phyloP scores from a whole-genome alignment of 441 rosid genomes.

The Euphorbia neoarborescens region DNA sequence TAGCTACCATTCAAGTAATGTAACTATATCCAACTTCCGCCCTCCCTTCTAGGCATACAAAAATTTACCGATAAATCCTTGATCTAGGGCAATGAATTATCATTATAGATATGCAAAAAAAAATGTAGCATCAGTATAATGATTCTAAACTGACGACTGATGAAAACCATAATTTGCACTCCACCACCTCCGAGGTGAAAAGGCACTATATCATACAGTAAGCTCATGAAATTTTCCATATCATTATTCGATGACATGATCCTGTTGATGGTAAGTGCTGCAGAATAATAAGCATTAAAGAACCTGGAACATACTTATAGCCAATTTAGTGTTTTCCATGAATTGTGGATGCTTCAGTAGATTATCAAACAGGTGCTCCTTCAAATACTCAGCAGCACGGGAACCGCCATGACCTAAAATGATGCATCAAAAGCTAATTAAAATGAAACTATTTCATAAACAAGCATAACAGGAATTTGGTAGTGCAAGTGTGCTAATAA shows the following conservation, averaged over 20 bases:
- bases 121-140: neutral
- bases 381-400: conserved; percentile 91
- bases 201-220: neutral
- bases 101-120: neutral
- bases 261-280: neutral
- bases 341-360: conserved; percentile 82
- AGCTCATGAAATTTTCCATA: neutral
- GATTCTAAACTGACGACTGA: neutral
- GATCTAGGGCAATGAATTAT: neutral
- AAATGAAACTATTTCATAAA: neutral
- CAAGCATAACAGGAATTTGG: neutral
- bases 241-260: conserved; percentile 7
- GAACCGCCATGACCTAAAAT: conserved; percentile 95
- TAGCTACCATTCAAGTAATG: neutral
- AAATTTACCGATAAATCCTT: neutral
- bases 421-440: neutral
- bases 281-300: conserved; percentile 13
- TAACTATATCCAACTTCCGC: neutral
- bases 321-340: conserved; percentile 61
- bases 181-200: neutral
- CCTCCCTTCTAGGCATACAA: neutral
- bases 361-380: conserved; percentile 84
- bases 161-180: neutral
- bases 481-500: neutral
- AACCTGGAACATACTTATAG: conserved; percentile 52